Percentiles rank a stretch among this genome's conserved stretches.
Evolutionary conservation across 1,139 yeast genomes (phyloP).

Genomic region (Kazachstania sp.): DNA sequence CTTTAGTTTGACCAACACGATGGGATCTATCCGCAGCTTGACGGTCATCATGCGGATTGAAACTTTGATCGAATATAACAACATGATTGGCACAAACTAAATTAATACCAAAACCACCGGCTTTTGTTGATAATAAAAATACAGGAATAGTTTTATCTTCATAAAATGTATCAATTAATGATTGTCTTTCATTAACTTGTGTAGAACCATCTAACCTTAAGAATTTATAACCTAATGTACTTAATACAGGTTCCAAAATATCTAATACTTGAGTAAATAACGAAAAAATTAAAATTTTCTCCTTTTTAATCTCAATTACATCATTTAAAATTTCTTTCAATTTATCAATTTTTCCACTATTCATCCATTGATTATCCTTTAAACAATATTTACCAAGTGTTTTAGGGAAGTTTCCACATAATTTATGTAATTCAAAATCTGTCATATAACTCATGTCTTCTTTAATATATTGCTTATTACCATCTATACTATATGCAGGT

Average conservation of each 20-base stretch:
- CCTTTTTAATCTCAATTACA: conserved; percentile 49
- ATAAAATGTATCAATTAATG: conserved; percentile 79
- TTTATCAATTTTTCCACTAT: conserved; percentile 67
- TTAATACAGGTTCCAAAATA: conserved; percentile 68
- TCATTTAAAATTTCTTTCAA: conserved; percentile 51
- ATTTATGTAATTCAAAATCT: conserved; percentile 72
- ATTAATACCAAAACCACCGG: conserved; percentile 97
- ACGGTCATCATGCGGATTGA: conserved; percentile 96
- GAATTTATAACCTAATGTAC: conserved; percentile 59
- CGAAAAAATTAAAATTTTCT: conserved; percentile 77
- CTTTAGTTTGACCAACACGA: conserved; percentile 90
- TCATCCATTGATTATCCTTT: conserved; percentile 50
- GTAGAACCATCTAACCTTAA: conserved; percentile 90
- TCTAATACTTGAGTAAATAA: conserved; percentile 89
- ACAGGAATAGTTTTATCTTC: conserved; percentile 78
- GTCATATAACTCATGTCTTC: conserved; percentile 98
- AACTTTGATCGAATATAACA: conserved; percentile 83
- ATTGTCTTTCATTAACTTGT: conserved; percentile 86
- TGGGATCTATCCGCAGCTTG: conserved; percentile 99
- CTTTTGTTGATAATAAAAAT: conserved; percentile 83
- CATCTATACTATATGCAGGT: conserved; percentile 60
- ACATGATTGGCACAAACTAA: conserved; percentile 93
- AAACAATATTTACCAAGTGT: conserved; percentile 51
- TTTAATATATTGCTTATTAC: conserved; percentile 62
- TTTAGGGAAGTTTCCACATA: conserved; percentile 66